Conservation (phyloP, 2,329 filamentous ascomycete genomes). For the Microdochium bolleyi region DNA sequence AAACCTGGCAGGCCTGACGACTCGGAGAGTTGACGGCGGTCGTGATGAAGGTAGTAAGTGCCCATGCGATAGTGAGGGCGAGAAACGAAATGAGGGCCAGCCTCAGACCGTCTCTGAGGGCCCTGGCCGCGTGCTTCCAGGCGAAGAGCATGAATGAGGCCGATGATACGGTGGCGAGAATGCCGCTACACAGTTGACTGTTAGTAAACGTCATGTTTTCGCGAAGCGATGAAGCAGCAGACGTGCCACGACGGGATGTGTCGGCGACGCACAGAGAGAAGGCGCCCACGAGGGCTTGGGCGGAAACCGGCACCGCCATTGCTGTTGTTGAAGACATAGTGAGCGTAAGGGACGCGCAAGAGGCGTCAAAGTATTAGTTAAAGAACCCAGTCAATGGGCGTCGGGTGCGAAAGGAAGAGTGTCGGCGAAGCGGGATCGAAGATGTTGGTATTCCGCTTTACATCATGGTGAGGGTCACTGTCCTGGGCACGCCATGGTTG, state of each 20-base stretch:
- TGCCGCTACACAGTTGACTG: background rate
- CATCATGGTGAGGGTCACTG: background rate
- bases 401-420: background rate
- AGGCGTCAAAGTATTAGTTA: background rate
- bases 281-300: background rate
- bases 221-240: background rate
- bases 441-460: background rate
- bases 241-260: background rate
- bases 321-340: background rate
- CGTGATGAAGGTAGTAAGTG: conserved; percentile 40
- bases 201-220: background rate
- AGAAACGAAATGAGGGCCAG: conserved; percentile 28
- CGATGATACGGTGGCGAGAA: background rate
- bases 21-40: conserved; percentile 36
- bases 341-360: background rate
- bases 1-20: conserved; percentile 39
- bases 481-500: background rate
- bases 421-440: background rate
- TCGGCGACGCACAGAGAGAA: background rate
- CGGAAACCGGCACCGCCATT: background rate
- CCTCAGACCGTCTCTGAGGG: background rate
- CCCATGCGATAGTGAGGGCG: conserved; percentile 43
- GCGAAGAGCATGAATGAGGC: background rate
- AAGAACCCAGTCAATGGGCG: background rate
- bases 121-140: background rate